phyloP scores from a whole-genome alignment of 768 basidiomycete genomes.

The Hygrocybe punicea region DNA sequence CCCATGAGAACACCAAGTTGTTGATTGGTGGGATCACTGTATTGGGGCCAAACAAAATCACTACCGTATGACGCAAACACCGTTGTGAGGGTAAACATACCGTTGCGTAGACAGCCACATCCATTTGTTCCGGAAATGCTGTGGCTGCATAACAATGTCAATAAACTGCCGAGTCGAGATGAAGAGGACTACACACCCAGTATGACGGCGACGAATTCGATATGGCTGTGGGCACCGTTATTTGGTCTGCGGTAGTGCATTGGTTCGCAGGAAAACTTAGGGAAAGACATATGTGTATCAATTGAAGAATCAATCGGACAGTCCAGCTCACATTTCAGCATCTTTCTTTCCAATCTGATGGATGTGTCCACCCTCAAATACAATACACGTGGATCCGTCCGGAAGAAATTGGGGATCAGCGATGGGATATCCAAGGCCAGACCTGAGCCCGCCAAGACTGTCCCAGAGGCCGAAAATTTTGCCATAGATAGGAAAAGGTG shows the following conservation, averaged over 20 bases:
- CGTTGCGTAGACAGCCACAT: not conserved
- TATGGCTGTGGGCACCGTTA: not conserved
- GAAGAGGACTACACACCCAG: too few species aligned
- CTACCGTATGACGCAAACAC: too few species aligned
- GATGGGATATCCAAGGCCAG: not conserved
- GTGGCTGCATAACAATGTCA: too few species aligned
- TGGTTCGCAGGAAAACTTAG: not conserved
- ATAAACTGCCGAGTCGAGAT: too few species aligned
- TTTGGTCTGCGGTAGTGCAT: not conserved
- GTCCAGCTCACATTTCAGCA: constrained; percentile 1
- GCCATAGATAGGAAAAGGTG: not conserved
- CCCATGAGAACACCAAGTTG: not conserved
- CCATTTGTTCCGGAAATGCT: not conserved
- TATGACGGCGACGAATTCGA: too few species aligned
- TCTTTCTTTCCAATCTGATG: not conserved
- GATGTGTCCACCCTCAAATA: constrained; percentile 2
- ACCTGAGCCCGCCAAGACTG: not conserved
- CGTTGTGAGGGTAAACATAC: not conserved
- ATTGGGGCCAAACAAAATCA: not conserved
- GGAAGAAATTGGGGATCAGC: not conserved
- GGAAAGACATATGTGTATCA: not conserved
- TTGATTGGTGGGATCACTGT: not conserved
- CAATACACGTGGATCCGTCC: not conserved
- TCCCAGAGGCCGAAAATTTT: not conserved
- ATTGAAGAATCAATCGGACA: not conserved